A percentile compares a stretch with the other conserved stretches of the same genome.
Conservation (phyloP, 2,329 filamentous ascomycete genomes). For the Aureobasidium sp. region DNA sequence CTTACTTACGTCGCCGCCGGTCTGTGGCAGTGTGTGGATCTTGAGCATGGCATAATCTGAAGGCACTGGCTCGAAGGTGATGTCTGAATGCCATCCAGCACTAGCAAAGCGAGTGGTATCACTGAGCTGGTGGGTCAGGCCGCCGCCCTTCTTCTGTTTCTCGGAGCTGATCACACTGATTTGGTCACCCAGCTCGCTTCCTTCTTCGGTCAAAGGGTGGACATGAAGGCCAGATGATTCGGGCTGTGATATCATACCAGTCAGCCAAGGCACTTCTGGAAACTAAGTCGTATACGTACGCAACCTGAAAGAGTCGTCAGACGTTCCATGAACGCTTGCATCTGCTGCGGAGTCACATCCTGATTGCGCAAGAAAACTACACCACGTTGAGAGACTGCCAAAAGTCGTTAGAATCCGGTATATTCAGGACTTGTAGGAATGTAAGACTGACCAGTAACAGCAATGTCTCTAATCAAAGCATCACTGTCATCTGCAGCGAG, state of each 20-base stretch:
- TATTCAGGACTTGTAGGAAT: not conserved
- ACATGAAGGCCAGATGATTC: constrained; percentile 47
- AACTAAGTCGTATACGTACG: constrained; percentile 20
- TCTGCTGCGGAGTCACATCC: constrained; percentile 39
- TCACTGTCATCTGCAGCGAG: constrained; percentile 17
- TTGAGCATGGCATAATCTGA: constrained; percentile 50
- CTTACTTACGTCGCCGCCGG: constrained; percentile 39
- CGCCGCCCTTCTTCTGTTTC: constrained; percentile 50
- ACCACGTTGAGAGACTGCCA: constrained; percentile 40
- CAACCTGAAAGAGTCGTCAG: constrained; percentile 40
- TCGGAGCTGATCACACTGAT: constrained; percentile 52
- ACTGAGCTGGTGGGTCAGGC: constrained; percentile 46
- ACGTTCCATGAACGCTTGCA: constrained; percentile 41
- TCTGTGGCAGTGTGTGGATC: constrained; percentile 41
- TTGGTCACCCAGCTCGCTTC: constrained; percentile 48
- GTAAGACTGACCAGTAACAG: constrained; percentile 11
- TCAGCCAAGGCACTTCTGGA: not conserved
- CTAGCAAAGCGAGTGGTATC: constrained; percentile 45
- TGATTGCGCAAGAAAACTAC: constrained; percentile 48
- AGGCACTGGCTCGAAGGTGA: constrained; percentile 48
- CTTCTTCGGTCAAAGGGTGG: constrained; percentile 49
- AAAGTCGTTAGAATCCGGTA: not conserved
- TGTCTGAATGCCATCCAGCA: constrained; percentile 48
- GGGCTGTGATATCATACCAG: constrained; percentile 28
- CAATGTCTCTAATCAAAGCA: constrained; percentile 19